Conservation (phyloP, 371 early-diverging fungal species). For the Mucor plumbeus region DNA sequence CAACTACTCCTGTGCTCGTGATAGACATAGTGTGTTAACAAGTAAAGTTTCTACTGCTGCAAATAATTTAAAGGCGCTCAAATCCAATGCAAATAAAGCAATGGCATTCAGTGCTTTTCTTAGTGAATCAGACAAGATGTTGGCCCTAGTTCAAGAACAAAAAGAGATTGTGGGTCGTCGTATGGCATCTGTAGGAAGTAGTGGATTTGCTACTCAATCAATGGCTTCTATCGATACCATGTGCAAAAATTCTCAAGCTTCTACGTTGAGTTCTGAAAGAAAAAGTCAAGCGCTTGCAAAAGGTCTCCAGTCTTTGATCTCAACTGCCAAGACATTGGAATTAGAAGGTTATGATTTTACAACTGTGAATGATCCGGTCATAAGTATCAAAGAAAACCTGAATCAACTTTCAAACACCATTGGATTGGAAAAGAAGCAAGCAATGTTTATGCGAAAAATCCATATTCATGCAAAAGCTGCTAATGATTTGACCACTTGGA, state of each 20-base stretch:
- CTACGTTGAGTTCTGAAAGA: slow-evolving; percentile 28
- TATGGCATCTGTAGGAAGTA: slow-evolving; percentile 28
- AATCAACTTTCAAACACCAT: slow-evolving; percentile 33
- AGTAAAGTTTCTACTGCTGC: slow-evolving; percentile 27
- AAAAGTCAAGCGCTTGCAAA: slow-evolving; percentile 25
- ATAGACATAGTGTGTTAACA: slow-evolving; percentile 31
- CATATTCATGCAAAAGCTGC: slow-evolving; percentile 51
- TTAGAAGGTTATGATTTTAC: slow-evolving; percentile 30
- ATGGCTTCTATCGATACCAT: slow-evolving; percentile 27
- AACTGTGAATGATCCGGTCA: slow-evolving; percentile 34
- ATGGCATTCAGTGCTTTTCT: slow-evolving; percentile 39
- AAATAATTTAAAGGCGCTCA: slow-evolving; percentile 30
- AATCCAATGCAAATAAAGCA: slow-evolving; percentile 38
- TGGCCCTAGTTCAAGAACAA: slow-evolving; percentile 30
- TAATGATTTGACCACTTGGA: slow-evolving; percentile 43
- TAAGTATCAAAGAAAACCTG: slow-evolving; percentile 30
- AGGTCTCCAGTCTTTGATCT: slow-evolving; percentile 25
- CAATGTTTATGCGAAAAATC: slow-evolving; percentile 46
- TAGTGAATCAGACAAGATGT: slow-evolving; percentile 30
- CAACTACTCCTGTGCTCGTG: slow-evolving; percentile 51
- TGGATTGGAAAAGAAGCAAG: slow-evolving; percentile 43
- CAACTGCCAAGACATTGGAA: slow-evolving; percentile 30
- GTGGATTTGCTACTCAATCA: slow-evolving; percentile 31
- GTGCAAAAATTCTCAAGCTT: slow-evolving; percentile 21
- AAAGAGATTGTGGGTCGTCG: slow-evolving; percentile 36